phyloP scores from a whole-genome alignment of 148 eudicot genomes.

The Oxyria digyna region DNA sequence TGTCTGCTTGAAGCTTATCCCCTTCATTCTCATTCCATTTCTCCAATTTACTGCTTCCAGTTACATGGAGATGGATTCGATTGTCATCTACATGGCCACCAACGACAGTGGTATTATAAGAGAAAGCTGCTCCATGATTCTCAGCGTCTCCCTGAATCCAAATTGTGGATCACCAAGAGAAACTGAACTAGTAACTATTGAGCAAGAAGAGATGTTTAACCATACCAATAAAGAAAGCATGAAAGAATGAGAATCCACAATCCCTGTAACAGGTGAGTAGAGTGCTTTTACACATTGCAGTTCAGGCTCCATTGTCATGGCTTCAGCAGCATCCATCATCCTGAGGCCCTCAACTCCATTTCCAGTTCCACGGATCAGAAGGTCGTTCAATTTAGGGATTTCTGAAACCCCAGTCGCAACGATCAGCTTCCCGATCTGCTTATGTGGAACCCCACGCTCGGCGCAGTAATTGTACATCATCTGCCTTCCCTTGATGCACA shows the following conservation, averaged over 20 bases:
- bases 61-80: constrained; percentile 49
- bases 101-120: constrained; percentile 70
- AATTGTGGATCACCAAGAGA: constrained; percentile 11
- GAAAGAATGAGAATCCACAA: constrained; percentile 66
- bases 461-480: constrained; percentile 66
- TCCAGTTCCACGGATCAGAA: constrained; percentile 48
- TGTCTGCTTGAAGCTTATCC: constrained; percentile 35
- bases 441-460: constrained; percentile 62
- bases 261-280: constrained; percentile 70
- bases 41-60: constrained; percentile 38
- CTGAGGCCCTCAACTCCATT: constrained; percentile 75
- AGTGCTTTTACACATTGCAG: constrained; percentile 71
- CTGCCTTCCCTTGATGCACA: constrained; percentile 78
- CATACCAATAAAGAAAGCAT: constrained; percentile 80
- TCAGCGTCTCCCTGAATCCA: constrained; percentile 96
- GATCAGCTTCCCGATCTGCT: constrained; percentile 77
- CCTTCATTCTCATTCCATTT: constrained; percentile 17
- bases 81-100: constrained; percentile 50
- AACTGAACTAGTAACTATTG: neutral
- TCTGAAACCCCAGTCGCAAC: constrained; percentile 73
- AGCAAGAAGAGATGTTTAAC: constrained; percentile 8
- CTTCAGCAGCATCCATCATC: constrained; percentile 72
- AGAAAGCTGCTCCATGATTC: constrained; percentile 59
- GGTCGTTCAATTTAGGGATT: constrained; percentile 51
- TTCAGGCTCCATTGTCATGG: constrained; percentile 66